Evolutionary conservation across 257 asterid genomes (phyloP).

Genomic region (Marsdenia floribunda): DNA sequence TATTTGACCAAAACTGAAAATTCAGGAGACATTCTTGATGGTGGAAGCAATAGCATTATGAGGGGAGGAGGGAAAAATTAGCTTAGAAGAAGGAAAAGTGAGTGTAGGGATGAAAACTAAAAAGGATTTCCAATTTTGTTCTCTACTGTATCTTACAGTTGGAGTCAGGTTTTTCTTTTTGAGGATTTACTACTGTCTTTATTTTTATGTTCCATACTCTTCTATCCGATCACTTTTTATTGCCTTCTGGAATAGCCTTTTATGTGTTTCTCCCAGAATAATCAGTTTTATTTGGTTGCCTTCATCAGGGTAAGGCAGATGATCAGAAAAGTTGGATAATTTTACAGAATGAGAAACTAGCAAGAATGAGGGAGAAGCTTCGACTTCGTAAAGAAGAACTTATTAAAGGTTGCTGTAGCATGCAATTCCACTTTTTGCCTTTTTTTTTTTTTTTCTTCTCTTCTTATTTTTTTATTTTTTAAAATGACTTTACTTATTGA

Average conservation of each 20-base stretch:
- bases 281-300: not conserved
- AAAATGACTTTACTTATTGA: constrained; percentile 23
- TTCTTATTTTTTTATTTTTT: too few relatives aligned
- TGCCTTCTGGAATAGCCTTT: not conserved
- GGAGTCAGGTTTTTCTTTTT: not conserved
- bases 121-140: not conserved
- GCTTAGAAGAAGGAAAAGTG: not conserved
- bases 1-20: not conserved
- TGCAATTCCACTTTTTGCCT: not conserved
- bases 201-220: not conserved
- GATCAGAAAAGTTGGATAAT: constrained; percentile 90
- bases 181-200: not conserved
- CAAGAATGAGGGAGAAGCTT: constrained; percentile 72
- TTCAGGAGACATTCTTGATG: not conserved
- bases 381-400: constrained; percentile 56
- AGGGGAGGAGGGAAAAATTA: not conserved
- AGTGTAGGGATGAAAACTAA: not conserved
- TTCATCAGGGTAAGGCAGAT: constrained; percentile 82
- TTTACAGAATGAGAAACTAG: constrained; percentile 72
- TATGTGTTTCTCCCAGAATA: not conserved
- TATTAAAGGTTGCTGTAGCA: constrained; percentile 49
- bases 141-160: not conserved
- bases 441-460: constrained; percentile 8
- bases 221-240: not conserved
- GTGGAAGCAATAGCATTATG: not conserved